Percentiles rank a stretch among this genome's conserved stretches.
These are phyloP conservation scores for Melocanna baccifera DNA, from an alignment of 176 grass and related monocot genomes.

Conservation along the genomic window DNA sequence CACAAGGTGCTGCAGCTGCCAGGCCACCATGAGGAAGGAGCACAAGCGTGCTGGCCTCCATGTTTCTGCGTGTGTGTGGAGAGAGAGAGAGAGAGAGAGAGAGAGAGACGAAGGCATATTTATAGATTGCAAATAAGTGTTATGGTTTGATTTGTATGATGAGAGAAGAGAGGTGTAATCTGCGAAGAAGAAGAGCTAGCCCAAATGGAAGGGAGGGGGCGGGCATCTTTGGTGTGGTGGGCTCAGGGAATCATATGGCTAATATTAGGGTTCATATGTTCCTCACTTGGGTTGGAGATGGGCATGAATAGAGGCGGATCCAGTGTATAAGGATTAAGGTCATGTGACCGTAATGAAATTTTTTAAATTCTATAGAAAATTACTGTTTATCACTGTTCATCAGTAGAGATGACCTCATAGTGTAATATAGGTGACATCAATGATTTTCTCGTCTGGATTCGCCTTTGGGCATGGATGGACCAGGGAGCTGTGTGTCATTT, in stretches of 20 bases:
- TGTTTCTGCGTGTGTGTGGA: background rate
- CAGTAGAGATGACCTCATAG: too few species aligned
- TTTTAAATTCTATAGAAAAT: too few species aligned
- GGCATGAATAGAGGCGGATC: too few species aligned
- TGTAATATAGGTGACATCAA: too few species aligned
- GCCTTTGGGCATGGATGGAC: background rate
- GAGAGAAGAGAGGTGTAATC: background rate
- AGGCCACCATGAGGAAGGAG: constrained; percentile 27
- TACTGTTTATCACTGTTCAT: too few species aligned
- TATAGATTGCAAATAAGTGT: background rate
- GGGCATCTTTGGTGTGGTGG: constrained; percentile 42
- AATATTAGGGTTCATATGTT: constrained; percentile 1
- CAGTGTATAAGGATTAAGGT: too few species aligned
- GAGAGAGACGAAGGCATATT: background rate
- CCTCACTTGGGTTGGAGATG: background rate
- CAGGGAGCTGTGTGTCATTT: background rate
- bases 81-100: background rate
- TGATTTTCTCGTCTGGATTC: too few species aligned
- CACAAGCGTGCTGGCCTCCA: constrained; percentile 34
- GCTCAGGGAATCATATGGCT: constrained; percentile 34
- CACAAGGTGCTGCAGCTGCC: background rate
- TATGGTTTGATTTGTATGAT: background rate
- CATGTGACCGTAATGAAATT: too few species aligned
- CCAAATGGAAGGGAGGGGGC: constrained; percentile 28
- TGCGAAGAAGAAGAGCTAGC: constrained; percentile 15